Evolutionary conservation across 805 yeast species (phyloP).

Genomic region (Pichia cabralensis): DNA sequence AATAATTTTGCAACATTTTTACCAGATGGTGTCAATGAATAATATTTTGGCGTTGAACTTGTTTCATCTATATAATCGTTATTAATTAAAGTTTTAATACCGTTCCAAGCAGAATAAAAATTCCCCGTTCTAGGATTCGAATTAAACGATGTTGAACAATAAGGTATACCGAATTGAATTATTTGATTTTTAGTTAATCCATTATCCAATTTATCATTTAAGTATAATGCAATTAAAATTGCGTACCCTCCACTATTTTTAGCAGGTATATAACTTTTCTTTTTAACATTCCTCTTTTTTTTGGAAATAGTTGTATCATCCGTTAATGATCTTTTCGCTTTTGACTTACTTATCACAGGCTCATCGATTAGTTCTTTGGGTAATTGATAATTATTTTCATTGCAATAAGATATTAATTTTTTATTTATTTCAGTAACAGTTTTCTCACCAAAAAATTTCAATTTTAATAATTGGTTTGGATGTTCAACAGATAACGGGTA

Average conservation of each 20-base stretch:
- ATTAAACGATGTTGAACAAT: conserved; percentile 46
- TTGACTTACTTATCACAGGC: too few relatives aligned
- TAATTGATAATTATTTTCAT: conserved; percentile 34
- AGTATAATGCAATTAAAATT: conserved; percentile 49
- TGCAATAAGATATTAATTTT: conserved; percentile 44
- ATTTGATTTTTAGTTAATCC: conserved; percentile 62
- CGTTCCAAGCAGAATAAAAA: conserved; percentile 67
- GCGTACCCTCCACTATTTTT: conserved; percentile 82
- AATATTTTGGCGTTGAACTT: conserved; percentile 55
- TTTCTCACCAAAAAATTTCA: conserved; percentile 67
- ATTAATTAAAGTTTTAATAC: conserved; percentile 51
- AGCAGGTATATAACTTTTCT: conserved; percentile 52
- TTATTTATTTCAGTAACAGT: conserved; percentile 42
- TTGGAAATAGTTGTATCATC: background rate
- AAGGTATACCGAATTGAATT: conserved; percentile 40
- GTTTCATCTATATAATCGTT: conserved; percentile 45
- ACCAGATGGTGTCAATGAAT: conserved; percentile 64
- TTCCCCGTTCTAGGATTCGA: conserved; percentile 52
- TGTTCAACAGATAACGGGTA: conserved; percentile 36
- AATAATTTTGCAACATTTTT: conserved; percentile 48
- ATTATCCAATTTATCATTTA: conserved; percentile 34
- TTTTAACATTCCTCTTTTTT: conserved; percentile 3
- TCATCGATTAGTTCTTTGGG: too few relatives aligned
- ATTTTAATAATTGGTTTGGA: conserved; percentile 47
- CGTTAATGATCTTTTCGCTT: conserved; percentile 1